phyloP scores from a whole-genome alignment of 805 yeast species.

The Candida golubevii region DNA sequence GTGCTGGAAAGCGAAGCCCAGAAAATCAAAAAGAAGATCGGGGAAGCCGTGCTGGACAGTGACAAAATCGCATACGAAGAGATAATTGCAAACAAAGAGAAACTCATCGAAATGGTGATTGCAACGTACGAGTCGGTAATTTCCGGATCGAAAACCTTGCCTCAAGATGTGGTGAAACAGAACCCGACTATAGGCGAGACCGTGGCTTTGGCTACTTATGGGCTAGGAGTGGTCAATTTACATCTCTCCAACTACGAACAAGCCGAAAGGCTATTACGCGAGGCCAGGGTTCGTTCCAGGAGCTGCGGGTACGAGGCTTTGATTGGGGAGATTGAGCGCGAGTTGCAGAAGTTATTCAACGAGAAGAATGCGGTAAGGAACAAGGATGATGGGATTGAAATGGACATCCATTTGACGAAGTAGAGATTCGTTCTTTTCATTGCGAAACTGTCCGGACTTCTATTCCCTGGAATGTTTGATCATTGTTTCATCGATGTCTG shows the following conservation, averaged over 20 bases:
- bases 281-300: conserved; percentile 66
- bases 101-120: conserved; percentile 27
- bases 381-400: conserved; percentile 16
- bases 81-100: conserved; percentile 18
- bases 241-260: conserved; percentile 51
- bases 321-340: conserved; percentile 60
- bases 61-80: conserved; percentile 25
- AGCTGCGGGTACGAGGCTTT: conserved; percentile 63
- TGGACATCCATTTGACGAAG: conserved; percentile 21
- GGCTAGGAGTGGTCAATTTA: conserved; percentile 75
- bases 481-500: too few species aligned
- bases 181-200: conserved; percentile 48
- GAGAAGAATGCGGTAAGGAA: conserved; percentile 23
- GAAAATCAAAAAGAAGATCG: conserved; percentile 10
- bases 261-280: conserved; percentile 61
- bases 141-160: conserved; percentile 28
- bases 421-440: background rate
- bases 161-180: conserved; percentile 21
- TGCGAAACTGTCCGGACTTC: too few species aligned
- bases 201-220: conserved; percentile 77
- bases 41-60: conserved; percentile 18
- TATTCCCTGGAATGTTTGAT: too few species aligned
- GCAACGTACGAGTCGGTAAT: conserved; percentile 36
- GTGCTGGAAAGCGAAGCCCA: conserved; percentile 12
- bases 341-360: conserved; percentile 50